These are phyloP conservation scores for Aspergillus saccharolyticus DNA, from an alignment of 495 filamentous ascomycete genomes.

Conservation along the genomic window DNA sequence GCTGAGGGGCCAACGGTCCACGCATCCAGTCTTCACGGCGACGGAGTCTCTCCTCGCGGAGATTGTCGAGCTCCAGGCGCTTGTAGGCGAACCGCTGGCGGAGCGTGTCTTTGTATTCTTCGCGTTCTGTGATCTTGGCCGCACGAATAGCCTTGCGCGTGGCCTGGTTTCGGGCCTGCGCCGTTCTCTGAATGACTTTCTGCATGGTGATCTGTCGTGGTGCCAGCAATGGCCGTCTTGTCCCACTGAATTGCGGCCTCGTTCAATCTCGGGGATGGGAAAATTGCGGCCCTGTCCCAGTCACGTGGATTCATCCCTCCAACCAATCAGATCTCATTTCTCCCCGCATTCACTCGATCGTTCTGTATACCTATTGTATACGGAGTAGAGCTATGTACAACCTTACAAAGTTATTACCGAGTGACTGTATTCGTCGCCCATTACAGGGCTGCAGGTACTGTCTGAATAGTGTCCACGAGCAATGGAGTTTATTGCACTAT, in stretches of 20 bases:
- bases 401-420: too few species aligned
- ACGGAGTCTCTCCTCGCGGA: conserved; percentile 27
- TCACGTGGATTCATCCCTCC: conserved; percentile 11
- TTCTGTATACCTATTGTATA: too few species aligned
- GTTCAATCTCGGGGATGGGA: conserved; percentile 24
- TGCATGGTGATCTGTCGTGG: conserved; percentile 53
- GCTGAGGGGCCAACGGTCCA: conserved; percentile 68
- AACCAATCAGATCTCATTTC: neutral
- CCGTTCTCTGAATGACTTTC: conserved; percentile 65
- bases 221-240: conserved; percentile 29
- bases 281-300: conserved; percentile 32
- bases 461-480: too few species aligned
- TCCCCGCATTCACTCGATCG: too few species aligned
- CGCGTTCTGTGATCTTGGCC: conserved; percentile 32
- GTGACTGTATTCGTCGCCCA: too few species aligned
- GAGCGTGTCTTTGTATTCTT: conserved; percentile 28
- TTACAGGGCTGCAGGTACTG: too few species aligned
- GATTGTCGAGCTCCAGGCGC: conserved; percentile 25
- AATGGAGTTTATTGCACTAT: too few species aligned
- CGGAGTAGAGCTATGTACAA: too few species aligned
- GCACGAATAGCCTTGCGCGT: conserved; percentile 43
- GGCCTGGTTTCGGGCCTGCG: conserved; percentile 60
- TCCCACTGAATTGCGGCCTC: conserved; percentile 10
- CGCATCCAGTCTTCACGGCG: conserved; percentile 68
- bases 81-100: conserved; percentile 32